These are phyloP conservation scores for Lithocarpus polystachyus DNA, from an alignment of 306 rosid species.

Conservation along the genomic window DNA sequence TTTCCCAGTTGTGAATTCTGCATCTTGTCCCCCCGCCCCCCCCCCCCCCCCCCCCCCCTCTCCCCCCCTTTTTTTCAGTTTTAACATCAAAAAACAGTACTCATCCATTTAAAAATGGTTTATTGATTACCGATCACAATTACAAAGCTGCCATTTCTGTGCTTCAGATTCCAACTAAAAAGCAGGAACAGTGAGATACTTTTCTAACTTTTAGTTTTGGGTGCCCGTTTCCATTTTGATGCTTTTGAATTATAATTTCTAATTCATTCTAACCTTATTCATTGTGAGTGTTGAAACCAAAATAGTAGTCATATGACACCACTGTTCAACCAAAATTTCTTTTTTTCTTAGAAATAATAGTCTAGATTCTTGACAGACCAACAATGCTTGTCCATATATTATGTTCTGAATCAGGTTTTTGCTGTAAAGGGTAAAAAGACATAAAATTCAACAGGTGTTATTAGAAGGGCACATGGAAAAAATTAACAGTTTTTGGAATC, in stretches of 20 bases:
- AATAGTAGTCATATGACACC: constrained; percentile 3
- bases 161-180: background rate
- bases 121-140: background rate
- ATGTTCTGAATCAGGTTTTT: background rate
- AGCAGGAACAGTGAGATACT: background rate
- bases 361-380: constrained; percentile 13
- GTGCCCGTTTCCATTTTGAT: background rate
- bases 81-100: too few species aligned
- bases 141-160: too few species aligned
- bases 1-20: too few species aligned
- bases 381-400: background rate
- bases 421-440: constrained; percentile 17
- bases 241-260: too few species aligned
- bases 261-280: background rate
- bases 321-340: background rate
- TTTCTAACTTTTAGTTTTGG: background rate
- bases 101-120: background rate
- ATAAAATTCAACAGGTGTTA: background rate
- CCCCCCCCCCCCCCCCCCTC: too few species aligned
- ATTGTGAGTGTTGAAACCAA: background rate
- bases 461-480: background rate
- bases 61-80: too few species aligned
- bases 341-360: background rate
- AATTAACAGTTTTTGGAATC: constrained; percentile 15
- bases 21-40: too few species aligned